Percentiles rank a stretch among this genome's conserved stretches.
phyloP scores from a whole-genome alignment of 768 basidiomycete species.

The Mycena vitilis region DNA sequence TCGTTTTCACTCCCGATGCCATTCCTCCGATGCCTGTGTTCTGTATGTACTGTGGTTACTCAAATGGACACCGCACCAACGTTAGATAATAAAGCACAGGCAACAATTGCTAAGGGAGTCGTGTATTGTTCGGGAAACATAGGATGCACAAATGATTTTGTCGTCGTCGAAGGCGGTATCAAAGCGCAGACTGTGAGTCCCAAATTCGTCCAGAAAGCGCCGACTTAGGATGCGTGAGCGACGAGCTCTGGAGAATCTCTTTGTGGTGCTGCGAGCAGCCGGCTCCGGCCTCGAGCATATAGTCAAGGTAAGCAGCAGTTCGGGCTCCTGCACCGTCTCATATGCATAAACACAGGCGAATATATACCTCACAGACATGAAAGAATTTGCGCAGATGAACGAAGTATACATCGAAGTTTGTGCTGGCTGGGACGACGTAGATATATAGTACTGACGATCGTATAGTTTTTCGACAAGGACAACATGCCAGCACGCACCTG shows the following conservation, averaged over 20 bases:
- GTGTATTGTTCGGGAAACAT: constrained; percentile 55
- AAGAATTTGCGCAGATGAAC: constrained; percentile 54
- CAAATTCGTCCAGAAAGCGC: background rate
- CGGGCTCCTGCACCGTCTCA: background rate
- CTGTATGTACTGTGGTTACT: background rate
- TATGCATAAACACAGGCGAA: constrained; percentile 40
- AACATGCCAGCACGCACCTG: constrained; percentile 69
- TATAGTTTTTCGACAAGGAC: constrained; percentile 59
- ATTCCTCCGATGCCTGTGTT: constrained; percentile 35
- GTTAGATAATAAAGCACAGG: constrained; percentile 46
- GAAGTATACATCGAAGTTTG: constrained; percentile 51
- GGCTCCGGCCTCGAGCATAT: constrained; percentile 55
- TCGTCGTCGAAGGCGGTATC: constrained; percentile 49
- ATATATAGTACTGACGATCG: background rate
- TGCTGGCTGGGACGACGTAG: background rate
- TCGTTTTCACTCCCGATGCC: constrained; percentile 34
- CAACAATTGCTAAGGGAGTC: constrained; percentile 49
- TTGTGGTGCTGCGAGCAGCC: constrained; percentile 53
- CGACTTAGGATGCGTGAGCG: constrained; percentile 38
- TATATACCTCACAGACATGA: constrained; percentile 54
- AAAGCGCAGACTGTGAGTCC: constrained; percentile 49
- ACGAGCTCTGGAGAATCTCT: constrained; percentile 53
- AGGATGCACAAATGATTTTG: constrained; percentile 48
- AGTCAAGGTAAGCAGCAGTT: constrained; percentile 42
- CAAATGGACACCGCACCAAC: background rate